Evolutionary conservation across 176 grass and related monocot species (phyloP).

Genomic region (Ensete ventricosum): DNA sequence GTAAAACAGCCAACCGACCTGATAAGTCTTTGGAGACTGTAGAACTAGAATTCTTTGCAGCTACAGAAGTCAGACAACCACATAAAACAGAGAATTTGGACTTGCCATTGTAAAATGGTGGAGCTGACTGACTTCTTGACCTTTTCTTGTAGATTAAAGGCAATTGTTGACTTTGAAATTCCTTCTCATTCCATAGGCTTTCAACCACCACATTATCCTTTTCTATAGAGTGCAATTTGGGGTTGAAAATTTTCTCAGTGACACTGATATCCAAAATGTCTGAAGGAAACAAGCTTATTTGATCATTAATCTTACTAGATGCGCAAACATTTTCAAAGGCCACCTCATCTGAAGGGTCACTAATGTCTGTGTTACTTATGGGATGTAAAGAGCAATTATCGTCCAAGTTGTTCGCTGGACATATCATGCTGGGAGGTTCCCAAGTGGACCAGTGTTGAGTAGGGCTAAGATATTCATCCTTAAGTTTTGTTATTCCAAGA

Average conservation of each 20-base stretch:
- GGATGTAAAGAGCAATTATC: neutral
- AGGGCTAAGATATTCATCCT: conserved; percentile 15
- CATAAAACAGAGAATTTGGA: conserved; percentile 53
- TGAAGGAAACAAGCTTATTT: conserved; percentile 20
- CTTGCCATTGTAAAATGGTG: conserved; percentile 80
- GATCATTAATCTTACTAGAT: conserved; percentile 29
- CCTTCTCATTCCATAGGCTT: conserved; percentile 22
- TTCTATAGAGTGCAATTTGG: conserved; percentile 14
- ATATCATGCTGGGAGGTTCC: conserved; percentile 25
- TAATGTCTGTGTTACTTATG: conserved; percentile 3
- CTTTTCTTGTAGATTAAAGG: conserved; percentile 30
- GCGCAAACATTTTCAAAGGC: conserved; percentile 30
- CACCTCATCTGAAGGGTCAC: conserved; percentile 13
- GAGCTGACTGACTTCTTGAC: conserved; percentile 63
- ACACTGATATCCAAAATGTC: conserved; percentile 30
- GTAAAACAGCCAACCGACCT: conserved; percentile 32
- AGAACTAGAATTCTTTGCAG: conserved; percentile 30
- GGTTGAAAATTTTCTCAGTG: conserved; percentile 17
- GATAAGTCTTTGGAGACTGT: conserved; percentile 24
- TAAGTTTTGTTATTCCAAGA: conserved; percentile 16
- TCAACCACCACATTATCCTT: conserved; percentile 22
- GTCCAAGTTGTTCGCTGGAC: neutral
- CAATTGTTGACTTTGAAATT: conserved; percentile 24
- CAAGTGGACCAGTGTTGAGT: conserved; percentile 25
- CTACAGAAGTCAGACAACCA: conserved; percentile 25